Evolutionary conservation across 1,284 basidiomycete genomes (phyloP).

Genomic region (Puccinia sorghi): DNA sequence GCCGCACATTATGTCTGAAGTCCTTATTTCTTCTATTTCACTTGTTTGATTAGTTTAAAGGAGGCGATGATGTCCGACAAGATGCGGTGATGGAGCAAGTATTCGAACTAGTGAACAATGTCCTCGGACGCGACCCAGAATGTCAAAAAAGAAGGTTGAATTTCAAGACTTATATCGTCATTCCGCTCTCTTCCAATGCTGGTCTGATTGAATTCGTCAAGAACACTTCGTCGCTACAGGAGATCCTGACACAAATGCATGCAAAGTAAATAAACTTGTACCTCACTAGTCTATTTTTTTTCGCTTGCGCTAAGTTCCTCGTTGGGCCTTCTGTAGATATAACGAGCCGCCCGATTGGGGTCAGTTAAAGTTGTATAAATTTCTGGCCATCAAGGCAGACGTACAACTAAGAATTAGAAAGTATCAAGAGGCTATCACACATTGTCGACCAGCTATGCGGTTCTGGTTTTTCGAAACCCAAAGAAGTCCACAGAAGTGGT

Average conservation of each 20-base stretch:
- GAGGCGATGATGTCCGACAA: constrained; percentile 83
- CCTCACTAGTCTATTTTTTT: neutral
- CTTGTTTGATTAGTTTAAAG: constrained; percentile 73
- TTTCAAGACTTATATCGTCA: constrained; percentile 82
- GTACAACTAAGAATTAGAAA: constrained; percentile 53
- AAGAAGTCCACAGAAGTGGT: constrained; percentile 86
- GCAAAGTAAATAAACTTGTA: constrained; percentile 61
- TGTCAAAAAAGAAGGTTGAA: constrained; percentile 72
- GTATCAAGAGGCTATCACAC: constrained; percentile 65
- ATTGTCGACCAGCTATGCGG: constrained; percentile 83
- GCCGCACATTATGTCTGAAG: neutral
- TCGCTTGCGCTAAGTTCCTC: neutral
- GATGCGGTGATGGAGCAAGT: constrained; percentile 99
- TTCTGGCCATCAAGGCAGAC: constrained; percentile 55
- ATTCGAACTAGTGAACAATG: constrained; percentile 81
- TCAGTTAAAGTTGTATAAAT: constrained; percentile 13
- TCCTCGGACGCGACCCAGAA: constrained; percentile 72
- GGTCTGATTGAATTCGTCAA: constrained; percentile 90
- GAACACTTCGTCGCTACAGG: constrained; percentile 70
- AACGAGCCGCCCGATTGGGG: constrained; percentile 44
- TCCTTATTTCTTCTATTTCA: neutral
- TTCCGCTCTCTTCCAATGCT: constrained; percentile 77
- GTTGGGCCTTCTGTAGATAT: constrained; percentile 32
- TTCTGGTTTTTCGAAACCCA: constrained; percentile 90
- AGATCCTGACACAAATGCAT: constrained; percentile 70